Base-by-base conservation (phyloP, 1,284 basidiomycete species). In the Ganoderma sinense region DNA sequence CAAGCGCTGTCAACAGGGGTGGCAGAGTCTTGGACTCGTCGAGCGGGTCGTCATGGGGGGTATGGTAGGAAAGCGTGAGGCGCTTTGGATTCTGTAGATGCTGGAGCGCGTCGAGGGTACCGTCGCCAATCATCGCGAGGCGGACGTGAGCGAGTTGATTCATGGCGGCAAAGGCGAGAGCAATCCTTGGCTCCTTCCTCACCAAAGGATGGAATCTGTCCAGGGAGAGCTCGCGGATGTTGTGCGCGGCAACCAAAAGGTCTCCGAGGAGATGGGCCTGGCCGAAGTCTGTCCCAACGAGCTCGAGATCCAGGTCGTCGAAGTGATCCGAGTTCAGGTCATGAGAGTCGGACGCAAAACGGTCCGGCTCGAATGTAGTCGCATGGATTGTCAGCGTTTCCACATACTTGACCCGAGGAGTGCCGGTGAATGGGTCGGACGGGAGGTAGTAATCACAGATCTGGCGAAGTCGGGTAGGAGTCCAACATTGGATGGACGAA, bases 161-260 rank as follows among this genome's bases (percentile, higher is more conserved):
- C 62, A 68, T 59, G 33, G 33, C 29, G 1, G 62, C 5, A 23
- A 68, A 41, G 6, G 67, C 67, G 23, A 26, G n/a, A 2, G 55
- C 43, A 26, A 68, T 61, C 8, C 41, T 58, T n/a, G 67, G 56
- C 55, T 63, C 62, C 31, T 48, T 43, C 13, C 10, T 41, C 31
- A 43, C 7, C 10, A 43, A 53, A 16, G 62, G 33, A 16, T 60
- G n/a, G 36, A 64, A 64, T 7, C 67, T 43, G 33, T 51, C 60
- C 16, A 69, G 23, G 7, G 40, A 66, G 51, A 69, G 64, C 20
- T 53, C 40, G 16, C 29, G 53, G n/a, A 69, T 45, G 61, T 69
- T 69, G 13, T 39, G 51, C 0, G 64, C 64, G 13, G 33, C 45
- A 6, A 60, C 0, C 5, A 68, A 39, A 10, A 68, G 31, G 18